Percentiles rank a stretch among this genome's conserved stretches.
These are phyloP conservation scores for Clausena lansium DNA, from an alignment of 345 rosid genomes.

Conservation along the genomic window DNA sequence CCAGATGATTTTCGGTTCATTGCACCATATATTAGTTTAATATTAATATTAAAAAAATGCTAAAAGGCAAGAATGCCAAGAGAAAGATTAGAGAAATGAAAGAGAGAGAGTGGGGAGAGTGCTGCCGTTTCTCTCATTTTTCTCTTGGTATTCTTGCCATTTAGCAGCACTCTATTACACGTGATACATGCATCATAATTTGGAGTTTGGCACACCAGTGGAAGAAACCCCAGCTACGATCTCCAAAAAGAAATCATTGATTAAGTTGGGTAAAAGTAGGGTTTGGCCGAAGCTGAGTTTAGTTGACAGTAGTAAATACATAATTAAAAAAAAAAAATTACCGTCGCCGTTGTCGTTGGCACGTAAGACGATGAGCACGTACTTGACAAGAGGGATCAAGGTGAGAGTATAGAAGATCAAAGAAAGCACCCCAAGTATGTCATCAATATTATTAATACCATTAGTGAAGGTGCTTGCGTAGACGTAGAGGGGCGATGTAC, in stretches of 20 bases:
- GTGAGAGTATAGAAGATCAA: conserved; percentile 54
- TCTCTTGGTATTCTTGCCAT: no score
- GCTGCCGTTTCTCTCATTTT: no score
- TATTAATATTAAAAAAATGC: no score
- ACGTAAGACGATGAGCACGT: conserved; percentile 47
- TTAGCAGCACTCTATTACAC: no score
- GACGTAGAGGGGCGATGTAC: conserved; percentile 62
- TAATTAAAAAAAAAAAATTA: neutral
- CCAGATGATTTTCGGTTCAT: neutral
- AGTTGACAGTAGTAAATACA: no score
- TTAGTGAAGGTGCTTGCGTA: conserved; percentile 31
- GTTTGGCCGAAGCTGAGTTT: no score
- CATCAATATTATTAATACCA: conserved; percentile 44
- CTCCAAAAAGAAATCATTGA: neutral
- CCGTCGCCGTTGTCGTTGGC: conserved; percentile 67
- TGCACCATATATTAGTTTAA: neutral
- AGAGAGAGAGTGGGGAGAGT: no score
- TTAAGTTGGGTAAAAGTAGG: neutral
- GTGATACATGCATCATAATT: neutral
- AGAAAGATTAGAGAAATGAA: no score
- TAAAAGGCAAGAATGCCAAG: no score
- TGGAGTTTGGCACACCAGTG: neutral
- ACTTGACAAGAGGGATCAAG: conserved; percentile 51
- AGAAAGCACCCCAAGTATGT: conserved; percentile 53
- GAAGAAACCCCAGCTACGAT: neutral